Evolutionary conservation across 2,329 filamentous ascomycete species (phyloP), one percentile per base, ranked within the genome.

Genomic region (Colletotrichum simmondsii): DNA sequence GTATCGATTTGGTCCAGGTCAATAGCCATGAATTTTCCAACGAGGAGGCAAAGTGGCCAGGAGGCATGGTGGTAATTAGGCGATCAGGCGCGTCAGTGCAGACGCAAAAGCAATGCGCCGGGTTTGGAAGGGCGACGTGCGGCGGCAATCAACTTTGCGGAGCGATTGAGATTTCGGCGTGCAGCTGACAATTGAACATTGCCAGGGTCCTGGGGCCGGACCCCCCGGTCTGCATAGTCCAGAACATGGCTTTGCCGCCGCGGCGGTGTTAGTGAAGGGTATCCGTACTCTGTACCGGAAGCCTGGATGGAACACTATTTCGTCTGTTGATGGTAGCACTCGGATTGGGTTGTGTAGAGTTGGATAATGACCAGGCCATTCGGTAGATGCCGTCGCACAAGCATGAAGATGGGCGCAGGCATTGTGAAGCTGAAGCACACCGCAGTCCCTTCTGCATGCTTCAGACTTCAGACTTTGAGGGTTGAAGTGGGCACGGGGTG

Each of bases 351-450:
- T 57, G 12, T 42, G 65, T 19, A 28, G 52, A 52, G 24, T 46
- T 58, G 35, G 32, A 46, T 28, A 56, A 64, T 7, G 49, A 59
- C 53, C 58, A 22, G 54, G 53, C 46, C n/a, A 16, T 35, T 72
- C 65, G 65, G 70, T 37, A 59, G 70, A 60, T 72, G 70, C 65
- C 42, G 65, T 32, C 42, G 59, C 42, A 16, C 32, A 71, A 49
- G 54, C 62, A 54, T 61, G 35, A 57, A 59, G 46, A 59, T 62
- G 32, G 60, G 56, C 46, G 56, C 65, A 72, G 53, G 70, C 59
- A 69, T 72, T 46, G 54, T 26, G 54, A 72, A 65, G 16, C 60
- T 53, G 70, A 69, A 65, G 70, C 70, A 72, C 49, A 26, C 60
- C 53, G 59, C 19, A 56, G 24, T 32, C 37, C 28, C n/a, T 24